These are phyloP conservation scores for Chytriomyces sp. DNA, from an alignment of 192 early-diverging fungal species.

Conservation along the genomic window DNA sequence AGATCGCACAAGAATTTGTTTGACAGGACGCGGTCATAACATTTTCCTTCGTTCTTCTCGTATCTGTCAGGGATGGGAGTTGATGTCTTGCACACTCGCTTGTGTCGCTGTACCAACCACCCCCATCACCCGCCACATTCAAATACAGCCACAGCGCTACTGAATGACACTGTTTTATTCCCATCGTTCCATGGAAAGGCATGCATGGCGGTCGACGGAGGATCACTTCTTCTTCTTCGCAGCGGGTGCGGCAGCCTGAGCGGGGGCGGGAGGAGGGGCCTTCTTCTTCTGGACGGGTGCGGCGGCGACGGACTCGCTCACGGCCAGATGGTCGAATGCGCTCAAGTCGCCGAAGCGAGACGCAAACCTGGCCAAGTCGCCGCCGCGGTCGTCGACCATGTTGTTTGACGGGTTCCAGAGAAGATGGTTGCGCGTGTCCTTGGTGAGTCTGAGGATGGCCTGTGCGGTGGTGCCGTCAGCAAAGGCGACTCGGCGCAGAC, in stretches of 20 bases:
- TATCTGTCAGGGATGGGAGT: too few relatives aligned
- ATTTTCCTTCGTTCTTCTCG: too few relatives aligned
- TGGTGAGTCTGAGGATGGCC: slow-evolving; percentile 79
- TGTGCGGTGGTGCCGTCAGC: slow-evolving; percentile 30
- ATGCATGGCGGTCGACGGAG: too few relatives aligned
- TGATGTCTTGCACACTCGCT: too few relatives aligned
- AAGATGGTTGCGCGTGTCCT: slow-evolving; percentile 90
- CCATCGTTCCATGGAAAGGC: too few relatives aligned
- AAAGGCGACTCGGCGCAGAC: neutral
- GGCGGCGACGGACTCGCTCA: neutral
- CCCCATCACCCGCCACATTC: too few relatives aligned
- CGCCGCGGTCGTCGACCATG: slow-evolving; percentile 74
- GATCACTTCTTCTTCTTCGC: slow-evolving; percentile 20
- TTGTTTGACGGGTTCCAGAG: slow-evolving; percentile 83
- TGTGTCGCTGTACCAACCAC: too few relatives aligned
- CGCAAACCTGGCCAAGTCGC: slow-evolving; percentile 76
- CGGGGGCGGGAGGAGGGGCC: neutral
- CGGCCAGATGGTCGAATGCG: slow-evolving; percentile 9
- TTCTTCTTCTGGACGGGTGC: slow-evolving; percentile 10
- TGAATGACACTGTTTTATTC: too few relatives aligned
- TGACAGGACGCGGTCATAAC: too few relatives aligned
- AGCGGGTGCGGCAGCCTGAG: slow-evolving; percentile 1
- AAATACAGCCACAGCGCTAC: too few relatives aligned
- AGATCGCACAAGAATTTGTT: too few relatives aligned
- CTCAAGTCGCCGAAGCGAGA: slow-evolving; percentile 24